Evolutionary conservation across 257 asterid genomes (phyloP).

Genomic region (Gardenia jasminoides): DNA sequence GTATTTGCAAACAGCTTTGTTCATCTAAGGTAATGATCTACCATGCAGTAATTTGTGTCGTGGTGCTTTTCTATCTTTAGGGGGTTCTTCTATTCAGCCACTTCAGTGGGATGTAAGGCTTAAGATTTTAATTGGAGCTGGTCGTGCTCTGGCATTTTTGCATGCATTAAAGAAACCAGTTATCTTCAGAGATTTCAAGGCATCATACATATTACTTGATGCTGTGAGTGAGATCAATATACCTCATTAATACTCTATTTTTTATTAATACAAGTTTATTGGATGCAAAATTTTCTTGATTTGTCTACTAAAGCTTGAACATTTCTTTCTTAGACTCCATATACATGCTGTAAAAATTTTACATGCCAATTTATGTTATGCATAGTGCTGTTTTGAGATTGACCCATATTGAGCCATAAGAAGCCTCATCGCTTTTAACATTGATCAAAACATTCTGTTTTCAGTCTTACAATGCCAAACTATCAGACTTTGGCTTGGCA

Average conservation of each 20-base stretch:
- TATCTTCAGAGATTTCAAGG: constrained; percentile 74
- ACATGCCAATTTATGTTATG: not conserved
- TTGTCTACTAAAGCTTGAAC: not conserved
- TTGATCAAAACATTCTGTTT: not conserved
- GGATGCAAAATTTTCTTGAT: not conserved
- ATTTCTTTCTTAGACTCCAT: not conserved
- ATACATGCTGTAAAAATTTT: too few relatives aligned
- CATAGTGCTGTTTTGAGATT: not conserved
- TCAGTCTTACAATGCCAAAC: constrained; percentile 63
- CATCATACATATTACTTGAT: constrained; percentile 73
- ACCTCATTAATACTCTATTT: too few relatives aligned
- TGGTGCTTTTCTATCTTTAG: constrained; percentile 26
- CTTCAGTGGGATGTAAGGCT: constrained; percentile 73
- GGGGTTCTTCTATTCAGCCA: constrained; percentile 69
- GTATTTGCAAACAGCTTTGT: too few relatives aligned
- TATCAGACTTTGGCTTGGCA: constrained; percentile 71
- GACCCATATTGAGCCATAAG: not conserved
- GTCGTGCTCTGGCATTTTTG: constrained; percentile 66
- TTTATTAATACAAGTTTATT: not conserved
- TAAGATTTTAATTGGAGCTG: constrained; percentile 60
- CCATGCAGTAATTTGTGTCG: not conserved
- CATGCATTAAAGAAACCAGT: constrained; percentile 56
- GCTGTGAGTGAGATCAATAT: constrained; percentile 40
- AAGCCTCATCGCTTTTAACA: constrained; percentile 1
- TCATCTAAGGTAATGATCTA: too few relatives aligned